phyloP scores from a whole-genome alignment of 2,329 filamentous ascomycete species.

The Chaetomium sp. region DNA sequence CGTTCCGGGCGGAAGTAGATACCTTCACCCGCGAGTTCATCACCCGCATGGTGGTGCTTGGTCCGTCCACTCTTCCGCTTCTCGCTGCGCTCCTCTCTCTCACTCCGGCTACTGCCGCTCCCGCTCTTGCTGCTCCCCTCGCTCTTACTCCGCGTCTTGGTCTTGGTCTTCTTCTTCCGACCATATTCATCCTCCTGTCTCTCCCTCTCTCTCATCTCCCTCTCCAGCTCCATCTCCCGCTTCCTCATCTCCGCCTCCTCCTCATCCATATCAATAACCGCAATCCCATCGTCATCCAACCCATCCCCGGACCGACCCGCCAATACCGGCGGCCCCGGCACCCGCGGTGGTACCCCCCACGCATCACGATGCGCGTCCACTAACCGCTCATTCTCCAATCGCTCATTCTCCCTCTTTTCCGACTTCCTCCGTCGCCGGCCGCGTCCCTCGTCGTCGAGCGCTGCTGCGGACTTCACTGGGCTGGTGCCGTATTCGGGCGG shows the following conservation, averaged over 20 bases:
- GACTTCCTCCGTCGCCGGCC: neutral
- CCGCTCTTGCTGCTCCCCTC: neutral
- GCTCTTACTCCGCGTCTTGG: neutral
- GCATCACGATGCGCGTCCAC: neutral
- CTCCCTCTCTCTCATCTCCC: neutral
- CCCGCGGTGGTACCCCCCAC: neutral
- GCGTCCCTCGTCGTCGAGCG: too few species aligned
- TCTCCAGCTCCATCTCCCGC: conserved; percentile 1
- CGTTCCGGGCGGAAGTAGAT: neutral
- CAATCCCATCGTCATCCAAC: neutral
- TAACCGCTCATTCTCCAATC: neutral
- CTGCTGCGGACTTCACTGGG: too few species aligned
- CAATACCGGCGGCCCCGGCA: neutral
- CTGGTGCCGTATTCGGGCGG: too few species aligned
- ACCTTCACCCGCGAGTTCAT: too few species aligned
- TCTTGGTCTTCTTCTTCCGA: too few species aligned
- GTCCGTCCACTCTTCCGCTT: too few species aligned
- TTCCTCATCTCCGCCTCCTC: neutral
- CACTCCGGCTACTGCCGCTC: too few species aligned
- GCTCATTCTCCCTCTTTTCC: neutral
- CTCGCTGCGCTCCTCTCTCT: too few species aligned
- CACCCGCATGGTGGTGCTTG: too few species aligned
- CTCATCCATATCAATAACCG: neutral
- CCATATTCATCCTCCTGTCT: neutral
- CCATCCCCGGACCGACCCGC: neutral